A percentile compares a stretch with the other conserved stretches of the same genome.
Evolutionary conservation across 352 stramenopile species (phyloP).

Genomic region (Phytophthora pistaciae): DNA sequence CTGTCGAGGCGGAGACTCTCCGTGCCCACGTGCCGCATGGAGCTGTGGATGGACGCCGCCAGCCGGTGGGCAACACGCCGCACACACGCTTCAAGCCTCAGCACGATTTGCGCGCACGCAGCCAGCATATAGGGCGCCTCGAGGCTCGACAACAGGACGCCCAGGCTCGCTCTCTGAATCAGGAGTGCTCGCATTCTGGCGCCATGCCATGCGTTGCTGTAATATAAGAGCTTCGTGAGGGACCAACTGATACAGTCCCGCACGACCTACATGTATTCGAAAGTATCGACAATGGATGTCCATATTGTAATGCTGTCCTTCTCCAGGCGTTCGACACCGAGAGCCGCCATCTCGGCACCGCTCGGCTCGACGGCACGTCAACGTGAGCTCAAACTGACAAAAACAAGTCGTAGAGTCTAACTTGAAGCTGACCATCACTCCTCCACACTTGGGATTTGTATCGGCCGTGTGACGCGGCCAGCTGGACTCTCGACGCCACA

Average conservation of each 20-base stretch:
- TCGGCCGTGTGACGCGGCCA: neutral
- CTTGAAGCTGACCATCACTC: conserved; percentile 28
- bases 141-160: conserved; percentile 3
- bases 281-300: too few species aligned
- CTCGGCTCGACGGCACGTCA: neutral
- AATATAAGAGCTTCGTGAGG: neutral
- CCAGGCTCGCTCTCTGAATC: conserved; percentile 2
- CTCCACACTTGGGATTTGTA: neutral
- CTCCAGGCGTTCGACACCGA: neutral
- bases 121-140: conserved; percentile 22
- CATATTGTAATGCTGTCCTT: neutral
- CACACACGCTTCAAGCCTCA: conserved; percentile 19
- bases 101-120: conserved; percentile 27
- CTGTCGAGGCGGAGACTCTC: conserved; percentile 14
- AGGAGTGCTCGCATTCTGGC: neutral
- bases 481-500: conserved; percentile 16
- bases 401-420: conserved; percentile 14
- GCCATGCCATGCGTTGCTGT: neutral
- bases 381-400: neutral
- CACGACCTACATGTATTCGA: too few species aligned
- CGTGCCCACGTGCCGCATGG: conserved; percentile 11
- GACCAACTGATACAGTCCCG: neutral
- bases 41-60: conserved; percentile 21
- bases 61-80: conserved; percentile 23
- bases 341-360: neutral